These are phyloP conservation scores for Sinapis alba DNA, from an alignment of 441 rosid species.

Conservation along the genomic window DNA sequence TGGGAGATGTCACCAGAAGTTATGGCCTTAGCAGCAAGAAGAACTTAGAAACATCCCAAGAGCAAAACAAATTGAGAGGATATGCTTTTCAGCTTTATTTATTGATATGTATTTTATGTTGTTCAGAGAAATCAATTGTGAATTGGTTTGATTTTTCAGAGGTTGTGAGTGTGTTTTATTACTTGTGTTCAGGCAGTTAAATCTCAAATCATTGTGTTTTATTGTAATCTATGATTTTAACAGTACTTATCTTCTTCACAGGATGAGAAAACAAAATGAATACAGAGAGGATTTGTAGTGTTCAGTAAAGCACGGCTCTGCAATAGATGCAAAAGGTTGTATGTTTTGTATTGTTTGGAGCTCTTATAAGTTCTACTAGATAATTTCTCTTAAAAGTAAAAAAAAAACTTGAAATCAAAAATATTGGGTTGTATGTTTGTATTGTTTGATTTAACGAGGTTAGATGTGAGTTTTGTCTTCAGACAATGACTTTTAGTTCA, in stretches of 20 bases:
- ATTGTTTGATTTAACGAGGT: background rate
- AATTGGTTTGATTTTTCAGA: slow-evolving; percentile 16
- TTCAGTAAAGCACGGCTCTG: slow-evolving; percentile 4
- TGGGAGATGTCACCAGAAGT: slow-evolving; percentile 96
- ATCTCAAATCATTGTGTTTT: slow-evolving; percentile 10
- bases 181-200: slow-evolving; percentile 9
- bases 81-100: slow-evolving; percentile 9
- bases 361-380: too few relatives aligned
- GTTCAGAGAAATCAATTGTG: slow-evolving; percentile 16
- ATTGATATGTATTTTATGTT: slow-evolving; percentile 11
- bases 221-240: slow-evolving; percentile 6
- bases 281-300: slow-evolving; percentile 6
- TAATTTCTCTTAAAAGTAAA: too few relatives aligned
- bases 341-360: too few relatives aligned
- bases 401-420: background rate
- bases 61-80: background rate
- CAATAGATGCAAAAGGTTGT: slow-evolving; percentile 27
- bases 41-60: slow-evolving; percentile 24
- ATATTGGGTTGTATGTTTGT: too few relatives aligned
- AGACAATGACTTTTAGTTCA: background rate
- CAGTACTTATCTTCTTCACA: slow-evolving; percentile 22
- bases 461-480: background rate
- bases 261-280: slow-evolving; percentile 18
- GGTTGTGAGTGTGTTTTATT: background rate
- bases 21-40: slow-evolving; percentile 79